Base-by-base conservation (phyloP, 2,329 filamentous ascomycete genomes). In the Ophiostoma ips region DNA sequence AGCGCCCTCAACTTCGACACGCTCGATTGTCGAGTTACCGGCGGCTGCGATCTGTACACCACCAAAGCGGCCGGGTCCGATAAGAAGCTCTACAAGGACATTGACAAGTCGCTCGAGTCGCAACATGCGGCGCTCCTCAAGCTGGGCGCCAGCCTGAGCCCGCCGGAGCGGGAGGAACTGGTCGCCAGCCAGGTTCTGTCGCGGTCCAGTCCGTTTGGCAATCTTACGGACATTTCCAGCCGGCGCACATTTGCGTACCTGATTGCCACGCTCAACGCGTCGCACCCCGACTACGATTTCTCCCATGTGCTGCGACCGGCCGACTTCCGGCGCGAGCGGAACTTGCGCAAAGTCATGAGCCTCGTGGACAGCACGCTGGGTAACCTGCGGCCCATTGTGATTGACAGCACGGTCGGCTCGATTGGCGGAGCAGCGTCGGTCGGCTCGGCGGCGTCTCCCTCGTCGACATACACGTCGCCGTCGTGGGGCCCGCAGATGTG, bases 241-340 rank as follows among this genome's bases (percentile, higher is more conserved):
- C 84, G 92, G 35, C 81, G 90, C 57, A 95, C 87, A 0, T 96
- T 94, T 66, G 89, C 92, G 41, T 96, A 96, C 64, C 70, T 98
- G 48, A 96, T 98, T 58, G 92, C 92, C 35, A 96, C 90, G 0
- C 72, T 98, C 34, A 98, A 98, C 62, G 92, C 92, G 5, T 94
- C 87, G 52, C 90, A 98, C 67, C 81, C 86, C 2, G 87, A 98
- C 66, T 96, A 98, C 65, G 92, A 98, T 66, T 98, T 98, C 67
- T 95, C 88, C 2, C 84, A 95, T 61, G 83, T 92, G 33, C 72
- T 96, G 52, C 82, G 89, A 35, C 89, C 92, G 0, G 77, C 82
- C 34, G 92, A 98, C 64, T 98, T 98, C 65, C 83, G 83, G 58
- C 82, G 84, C 55, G 89, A 95, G 69, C 76, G 83, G 52, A 86